Percentiles rank a stretch among this genome's conserved stretches.
Evolutionary conservation across 352 stramenopile species (phyloP).

Genomic region (Phytophthora megakarya): DNA sequence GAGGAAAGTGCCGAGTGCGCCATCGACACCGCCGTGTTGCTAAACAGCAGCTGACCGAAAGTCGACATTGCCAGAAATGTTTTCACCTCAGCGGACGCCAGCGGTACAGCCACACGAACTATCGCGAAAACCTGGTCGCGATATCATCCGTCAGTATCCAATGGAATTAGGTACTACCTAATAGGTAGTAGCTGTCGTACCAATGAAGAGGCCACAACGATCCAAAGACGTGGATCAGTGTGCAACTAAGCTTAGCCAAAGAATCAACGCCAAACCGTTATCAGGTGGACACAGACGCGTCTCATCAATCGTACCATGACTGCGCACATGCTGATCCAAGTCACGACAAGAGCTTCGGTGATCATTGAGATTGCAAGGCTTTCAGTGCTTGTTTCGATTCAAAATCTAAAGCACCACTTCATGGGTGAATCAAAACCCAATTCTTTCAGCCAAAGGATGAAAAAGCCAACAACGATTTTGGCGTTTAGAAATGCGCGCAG

Average conservation of each 20-base stretch:
- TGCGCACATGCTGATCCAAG: conserved; percentile 66
- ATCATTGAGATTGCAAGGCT: conserved; percentile 37
- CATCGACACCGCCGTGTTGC: conserved; percentile 80
- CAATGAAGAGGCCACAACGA: conserved; percentile 65
- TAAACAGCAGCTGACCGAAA: conserved; percentile 58
- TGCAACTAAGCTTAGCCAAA: conserved; percentile 54
- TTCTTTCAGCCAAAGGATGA: no score
- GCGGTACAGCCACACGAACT: conserved; percentile 48
- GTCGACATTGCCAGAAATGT: conserved; percentile 52
- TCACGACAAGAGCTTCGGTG: conserved; percentile 59
- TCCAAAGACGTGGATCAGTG: conserved; percentile 62
- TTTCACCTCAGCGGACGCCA: conserved; percentile 48
- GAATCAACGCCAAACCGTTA: conserved; percentile 10
- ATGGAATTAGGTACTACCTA: not conserved
- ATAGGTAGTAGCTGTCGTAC: conserved; percentile 25
- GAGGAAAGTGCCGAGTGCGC: conserved; percentile 67
- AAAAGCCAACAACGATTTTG: no score
- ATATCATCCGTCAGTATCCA: not conserved
- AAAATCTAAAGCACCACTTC: no score
- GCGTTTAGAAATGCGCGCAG: no score
- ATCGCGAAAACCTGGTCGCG: conserved; percentile 49
- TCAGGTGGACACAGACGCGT: not conserved
- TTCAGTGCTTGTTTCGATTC: no score
- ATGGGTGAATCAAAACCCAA: no score
- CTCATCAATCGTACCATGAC: conserved; percentile 53